These are phyloP conservation scores for Ophiosphaerella korrae DNA, from an alignment of 2,329 filamentous ascomycete genomes.

Conservation along the genomic window DNA sequence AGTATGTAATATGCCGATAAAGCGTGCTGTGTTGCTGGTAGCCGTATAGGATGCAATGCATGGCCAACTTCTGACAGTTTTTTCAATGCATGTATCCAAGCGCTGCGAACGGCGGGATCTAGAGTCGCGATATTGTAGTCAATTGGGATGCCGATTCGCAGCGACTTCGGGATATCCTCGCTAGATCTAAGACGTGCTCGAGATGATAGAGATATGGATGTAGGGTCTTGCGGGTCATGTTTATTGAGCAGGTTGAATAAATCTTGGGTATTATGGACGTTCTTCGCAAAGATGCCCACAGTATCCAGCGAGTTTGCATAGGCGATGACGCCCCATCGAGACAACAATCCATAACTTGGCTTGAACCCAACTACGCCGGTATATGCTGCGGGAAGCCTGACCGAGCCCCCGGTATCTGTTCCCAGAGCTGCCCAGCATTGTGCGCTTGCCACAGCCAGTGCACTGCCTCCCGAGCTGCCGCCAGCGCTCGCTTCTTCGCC, in stretches of 20 bases:
- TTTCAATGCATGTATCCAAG: conserved; percentile 70
- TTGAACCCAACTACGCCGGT: conserved; percentile 85
- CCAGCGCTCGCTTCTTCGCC: conserved; percentile 46
- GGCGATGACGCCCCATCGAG: conserved; percentile 82
- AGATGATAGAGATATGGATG: conserved; percentile 64
- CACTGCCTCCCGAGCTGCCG: conserved; percentile 86
- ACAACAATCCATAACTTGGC: conserved; percentile 87
- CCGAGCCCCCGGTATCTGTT: conserved; percentile 91
- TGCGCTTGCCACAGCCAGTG: conserved; percentile 74
- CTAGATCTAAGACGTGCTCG: conserved; percentile 52
- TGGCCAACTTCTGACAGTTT: conserved; percentile 69
- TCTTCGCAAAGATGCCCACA: conserved; percentile 73
- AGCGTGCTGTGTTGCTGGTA: conserved; percentile 83
- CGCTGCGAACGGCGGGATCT: conserved; percentile 67
- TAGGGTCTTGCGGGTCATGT: conserved; percentile 75
- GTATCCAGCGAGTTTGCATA: conserved; percentile 95
- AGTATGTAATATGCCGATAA: conserved; percentile 95
- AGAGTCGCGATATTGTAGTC: conserved; percentile 93
- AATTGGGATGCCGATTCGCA: conserved; percentile 62
- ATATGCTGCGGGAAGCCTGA: conserved; percentile 86
- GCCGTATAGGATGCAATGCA: conserved; percentile 73
- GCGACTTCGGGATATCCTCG: not conserved
- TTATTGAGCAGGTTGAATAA: conserved; percentile 60
- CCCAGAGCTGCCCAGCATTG: conserved; percentile 74
- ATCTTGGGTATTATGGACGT: conserved; percentile 53